phyloP scores from a whole-genome alignment of 495 filamentous ascomycete species.

The Lasiosphaeriaceae sp. region DNA sequence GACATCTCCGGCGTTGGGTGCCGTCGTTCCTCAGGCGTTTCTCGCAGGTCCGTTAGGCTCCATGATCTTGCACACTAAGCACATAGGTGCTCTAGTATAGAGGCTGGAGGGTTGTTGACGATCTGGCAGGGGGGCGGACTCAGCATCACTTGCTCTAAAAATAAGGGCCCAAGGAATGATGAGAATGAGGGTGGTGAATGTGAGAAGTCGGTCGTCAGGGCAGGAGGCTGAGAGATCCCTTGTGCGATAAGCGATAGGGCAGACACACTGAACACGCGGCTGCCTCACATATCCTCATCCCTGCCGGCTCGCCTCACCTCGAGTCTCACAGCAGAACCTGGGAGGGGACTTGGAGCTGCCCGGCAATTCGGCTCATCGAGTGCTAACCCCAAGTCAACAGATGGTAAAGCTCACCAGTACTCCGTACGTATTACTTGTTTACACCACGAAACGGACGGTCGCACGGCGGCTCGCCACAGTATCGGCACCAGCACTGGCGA shows the following conservation, averaged over 20 bases:
- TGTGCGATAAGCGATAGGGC: no score
- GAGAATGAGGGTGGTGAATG: background rate
- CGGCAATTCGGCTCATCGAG: slow-evolving; percentile 7
- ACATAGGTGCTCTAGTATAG: no score
- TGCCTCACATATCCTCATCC: no score
- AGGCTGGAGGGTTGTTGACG: no score
- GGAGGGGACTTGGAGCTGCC: background rate
- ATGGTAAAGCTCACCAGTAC: background rate
- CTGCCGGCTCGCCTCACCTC: background rate
- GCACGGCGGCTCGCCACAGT: background rate
- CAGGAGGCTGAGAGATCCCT: no score
- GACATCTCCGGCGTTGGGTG: background rate
- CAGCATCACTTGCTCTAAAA: background rate
- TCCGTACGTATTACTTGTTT: background rate
- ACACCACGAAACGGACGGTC: background rate
- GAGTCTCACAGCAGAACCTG: background rate
- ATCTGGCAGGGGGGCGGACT: no score
- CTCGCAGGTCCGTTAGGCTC: no score
- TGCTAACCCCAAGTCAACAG: background rate
- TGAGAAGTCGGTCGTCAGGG: background rate
- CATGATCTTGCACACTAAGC: no score
- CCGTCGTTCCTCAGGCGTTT: background rate
- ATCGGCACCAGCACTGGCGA: background rate
- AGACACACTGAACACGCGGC: background rate
- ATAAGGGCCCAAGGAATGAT: background rate